Evolutionary conservation across 768 basidiomycete species (phyloP).

Genomic region (Hygrocybe coccinea): DNA sequence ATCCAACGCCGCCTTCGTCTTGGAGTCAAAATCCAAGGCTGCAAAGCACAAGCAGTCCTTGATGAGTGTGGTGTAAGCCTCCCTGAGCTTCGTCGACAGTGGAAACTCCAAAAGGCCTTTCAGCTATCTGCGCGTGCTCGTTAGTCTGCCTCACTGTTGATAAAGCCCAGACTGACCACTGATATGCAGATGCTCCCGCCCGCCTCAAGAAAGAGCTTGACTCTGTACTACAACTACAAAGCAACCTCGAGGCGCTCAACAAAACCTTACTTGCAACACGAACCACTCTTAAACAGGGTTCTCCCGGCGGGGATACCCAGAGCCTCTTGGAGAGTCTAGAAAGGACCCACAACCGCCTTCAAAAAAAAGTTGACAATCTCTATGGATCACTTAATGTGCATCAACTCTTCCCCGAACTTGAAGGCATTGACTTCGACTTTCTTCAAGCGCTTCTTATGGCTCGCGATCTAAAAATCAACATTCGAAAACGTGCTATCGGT

Average conservation of each 20-base stretch:
- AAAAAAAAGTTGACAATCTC: constrained; percentile 24
- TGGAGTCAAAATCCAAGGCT: constrained; percentile 15
- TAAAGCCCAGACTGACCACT: not conserved
- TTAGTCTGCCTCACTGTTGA: constrained; percentile 18
- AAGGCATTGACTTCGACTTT: constrained; percentile 25
- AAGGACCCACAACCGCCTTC: constrained; percentile 15
- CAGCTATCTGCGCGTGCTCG: constrained; percentile 27
- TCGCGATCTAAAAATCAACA: constrained; percentile 22
- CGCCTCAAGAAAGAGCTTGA: constrained; percentile 32
- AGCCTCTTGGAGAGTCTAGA: constrained; percentile 18
- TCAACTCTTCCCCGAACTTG: constrained; percentile 30
- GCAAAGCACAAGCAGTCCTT: constrained; percentile 25
- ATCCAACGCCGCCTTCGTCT: constrained; percentile 20
- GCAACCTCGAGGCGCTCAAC: constrained; percentile 21
- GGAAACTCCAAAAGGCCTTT: constrained; percentile 28
- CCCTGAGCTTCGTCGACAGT: constrained; percentile 18
- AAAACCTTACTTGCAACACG: constrained; percentile 15
- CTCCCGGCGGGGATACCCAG: constrained; percentile 7
- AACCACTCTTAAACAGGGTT: constrained; percentile 6
- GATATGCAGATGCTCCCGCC: constrained; percentile 22
- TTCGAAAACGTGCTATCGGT: constrained; percentile 20
- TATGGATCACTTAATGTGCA: constrained; percentile 34
- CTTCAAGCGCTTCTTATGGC: constrained; percentile 28
- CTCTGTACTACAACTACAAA: constrained; percentile 26
- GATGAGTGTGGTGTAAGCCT: constrained; percentile 18